Evolutionary conservation across 306 rosid species (phyloP), one percentile per base, ranked within the genome.

Genomic region (Acacia melanoxylon): DNA sequence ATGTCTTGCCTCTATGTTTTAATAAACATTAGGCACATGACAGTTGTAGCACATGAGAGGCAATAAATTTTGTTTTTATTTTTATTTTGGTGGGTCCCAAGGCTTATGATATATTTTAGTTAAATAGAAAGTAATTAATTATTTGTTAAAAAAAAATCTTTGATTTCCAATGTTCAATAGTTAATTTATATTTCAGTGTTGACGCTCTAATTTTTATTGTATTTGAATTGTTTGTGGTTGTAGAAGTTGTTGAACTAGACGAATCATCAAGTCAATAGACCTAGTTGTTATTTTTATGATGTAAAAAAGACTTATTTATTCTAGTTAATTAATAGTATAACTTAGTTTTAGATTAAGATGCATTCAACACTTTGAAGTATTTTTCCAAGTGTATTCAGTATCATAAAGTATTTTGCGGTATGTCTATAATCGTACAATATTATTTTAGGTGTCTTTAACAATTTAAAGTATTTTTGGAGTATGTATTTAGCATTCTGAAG

Each of bases 31-130:
- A 70, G 80, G 83, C 78, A 58, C 58, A 59, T 77, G 71, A 78
- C 77, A 77, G 78, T 37, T 86, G 83, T 48, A 25, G 80, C 68
- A 56, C 65, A 81, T 67, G 59, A 71, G 41, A 65, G 65, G n/a
- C 70, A 51, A 51, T 68, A 58, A 68, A 78, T 83, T 65, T 69
- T 69, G 5, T 42, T 40, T 42, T 41, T 69, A 5, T 11, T 42
- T 40, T 13, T n/a, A 69, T 69, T 69, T 69, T 42, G 48, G 74
- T 6, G 14, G 74, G 74, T 4, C 33, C 74, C 74, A 42, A 11
- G 29, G 75, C 45, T 71, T 17, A 71, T 71, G n/a, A 45, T 71
- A 25, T 44, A 69, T 31, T 7, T 35, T 16, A 16, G 29, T 22
- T 22, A n/a, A 9, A 13, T 22, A 59, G 11, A 22, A 22, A n/a